Percentiles rank a stretch among this genome's conserved stretches.
phyloP scores from a whole-genome alignment of 495 filamentous ascomycete genomes.

The Aspergillus cristatus region DNA sequence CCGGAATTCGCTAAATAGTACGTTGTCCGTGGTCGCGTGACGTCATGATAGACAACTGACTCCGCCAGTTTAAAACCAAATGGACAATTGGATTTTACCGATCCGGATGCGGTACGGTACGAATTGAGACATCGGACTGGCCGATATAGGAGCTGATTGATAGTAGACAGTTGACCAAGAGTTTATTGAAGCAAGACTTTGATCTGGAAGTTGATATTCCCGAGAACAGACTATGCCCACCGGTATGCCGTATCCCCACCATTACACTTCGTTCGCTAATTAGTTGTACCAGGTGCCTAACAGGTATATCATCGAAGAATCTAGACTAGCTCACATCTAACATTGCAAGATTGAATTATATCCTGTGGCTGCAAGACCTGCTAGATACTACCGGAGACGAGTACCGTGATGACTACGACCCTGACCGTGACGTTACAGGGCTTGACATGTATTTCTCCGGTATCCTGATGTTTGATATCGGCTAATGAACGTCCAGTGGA shows the following conservation, averaged over 20 bases:
- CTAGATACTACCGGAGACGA: constrained; percentile 60
- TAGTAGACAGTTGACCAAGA: constrained; percentile 66
- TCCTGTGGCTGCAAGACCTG: constrained; percentile 80
- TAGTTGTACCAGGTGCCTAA: constrained; percentile 52
- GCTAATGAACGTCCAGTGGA: constrained; percentile 42
- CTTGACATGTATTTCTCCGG: constrained; percentile 59
- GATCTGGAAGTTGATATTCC: constrained; percentile 60
- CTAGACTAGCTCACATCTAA: neutral
- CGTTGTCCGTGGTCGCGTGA: constrained; percentile 7
- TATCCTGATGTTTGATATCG: neutral
- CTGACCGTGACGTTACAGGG: constrained; percentile 50
- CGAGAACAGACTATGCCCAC: constrained; percentile 78
- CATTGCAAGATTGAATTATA: constrained; percentile 83
- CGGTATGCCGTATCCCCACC: constrained; percentile 39
- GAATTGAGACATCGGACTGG: neutral
- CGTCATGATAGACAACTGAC: neutral
- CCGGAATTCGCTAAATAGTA: constrained; percentile 50
- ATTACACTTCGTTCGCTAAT: neutral
- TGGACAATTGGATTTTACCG: constrained; percentile 68
- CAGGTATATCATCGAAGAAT: too few species aligned
- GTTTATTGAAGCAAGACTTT: constrained; percentile 69
- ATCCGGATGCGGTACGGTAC: constrained; percentile 65
- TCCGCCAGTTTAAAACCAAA: constrained; percentile 46
- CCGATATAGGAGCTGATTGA: constrained; percentile 3
- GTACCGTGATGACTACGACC: constrained; percentile 47